Conservation (phyloP, 331 rosid species). For the Pyracantha coccinea region DNA sequence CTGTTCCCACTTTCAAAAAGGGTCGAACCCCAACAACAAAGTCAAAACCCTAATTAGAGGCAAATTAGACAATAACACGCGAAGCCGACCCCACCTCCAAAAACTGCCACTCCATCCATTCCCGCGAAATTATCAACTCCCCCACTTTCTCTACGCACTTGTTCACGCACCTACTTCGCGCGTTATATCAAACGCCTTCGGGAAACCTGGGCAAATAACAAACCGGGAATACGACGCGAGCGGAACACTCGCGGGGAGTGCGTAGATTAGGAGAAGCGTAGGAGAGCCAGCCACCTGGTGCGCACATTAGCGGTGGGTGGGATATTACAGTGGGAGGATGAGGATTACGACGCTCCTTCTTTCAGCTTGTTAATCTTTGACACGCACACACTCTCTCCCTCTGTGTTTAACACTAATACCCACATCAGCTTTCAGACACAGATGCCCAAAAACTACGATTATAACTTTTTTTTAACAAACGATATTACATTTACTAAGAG, state of each 20-base stretch:
- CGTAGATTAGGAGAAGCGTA: neutral
- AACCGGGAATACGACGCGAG: constrained; percentile 17
- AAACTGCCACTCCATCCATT: neutral
- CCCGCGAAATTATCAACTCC: constrained; percentile 11
- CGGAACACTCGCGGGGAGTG: constrained; percentile 2
- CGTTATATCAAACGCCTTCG: neutral
- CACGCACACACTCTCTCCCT: constrained; percentile 3
- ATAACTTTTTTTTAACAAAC: too few species aligned
- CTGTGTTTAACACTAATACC: too few species aligned
- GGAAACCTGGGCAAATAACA: neutral
- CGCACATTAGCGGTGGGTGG: constrained; percentile 35
- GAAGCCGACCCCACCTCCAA: neutral
- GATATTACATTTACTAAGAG: too few species aligned
- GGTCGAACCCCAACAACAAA: neutral
- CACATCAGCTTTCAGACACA: neutral
- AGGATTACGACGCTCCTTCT: constrained; percentile 27
- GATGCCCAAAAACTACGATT: neutral
- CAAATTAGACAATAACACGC: neutral
- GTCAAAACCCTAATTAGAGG: neutral
- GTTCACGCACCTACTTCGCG: constrained; percentile 2
- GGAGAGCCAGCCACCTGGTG: constrained; percentile 37
- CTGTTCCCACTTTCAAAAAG: constrained; percentile 9
- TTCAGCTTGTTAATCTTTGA: constrained; percentile 32
- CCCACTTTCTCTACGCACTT: neutral
- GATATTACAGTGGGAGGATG: constrained; percentile 45